These are phyloP conservation scores for Phytophthora tubulina DNA, from an alignment of 352 stramenopile genomes.

Conservation along the genomic window DNA sequence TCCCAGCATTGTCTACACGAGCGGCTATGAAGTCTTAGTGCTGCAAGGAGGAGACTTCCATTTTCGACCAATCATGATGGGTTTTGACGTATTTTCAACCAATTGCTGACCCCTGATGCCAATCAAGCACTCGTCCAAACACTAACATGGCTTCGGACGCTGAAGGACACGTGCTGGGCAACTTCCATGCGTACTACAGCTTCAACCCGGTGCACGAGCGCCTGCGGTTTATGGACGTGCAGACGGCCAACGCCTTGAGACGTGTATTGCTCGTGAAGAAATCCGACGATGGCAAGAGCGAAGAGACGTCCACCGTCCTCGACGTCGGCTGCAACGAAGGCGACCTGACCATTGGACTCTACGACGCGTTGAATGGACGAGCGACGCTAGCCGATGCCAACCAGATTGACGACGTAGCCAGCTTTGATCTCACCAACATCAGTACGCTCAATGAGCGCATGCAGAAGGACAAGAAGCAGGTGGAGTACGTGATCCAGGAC, in stretches of 20 bases:
- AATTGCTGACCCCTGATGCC: conserved; percentile 14
- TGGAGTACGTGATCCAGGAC: conserved; percentile 69
- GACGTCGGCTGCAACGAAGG: conserved; percentile 90
- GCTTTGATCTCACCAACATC: conserved; percentile 68
- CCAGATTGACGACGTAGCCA: conserved; percentile 45
- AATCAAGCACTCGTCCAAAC: conserved; percentile 11
- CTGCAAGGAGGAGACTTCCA: not conserved
- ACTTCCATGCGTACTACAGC: conserved; percentile 90
- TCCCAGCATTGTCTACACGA: conserved; percentile 33
- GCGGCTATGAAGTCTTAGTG: conserved; percentile 1
- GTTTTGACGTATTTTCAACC: conserved; percentile 16
- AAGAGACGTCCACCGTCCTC: conserved; percentile 55
- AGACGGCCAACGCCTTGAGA: conserved; percentile 52
- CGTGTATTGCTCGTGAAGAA: conserved; percentile 49
- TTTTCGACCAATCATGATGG: conserved; percentile 19
- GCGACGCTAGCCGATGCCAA: conserved; percentile 13
- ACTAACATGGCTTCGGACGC: conserved; percentile 48
- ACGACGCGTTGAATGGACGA: conserved; percentile 60
- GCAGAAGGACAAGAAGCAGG: conserved; percentile 72
- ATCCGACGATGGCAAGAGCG: not conserved
- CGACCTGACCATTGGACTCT: conserved; percentile 78
- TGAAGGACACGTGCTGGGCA: conserved; percentile 80
- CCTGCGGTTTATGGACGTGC: conserved; percentile 75
- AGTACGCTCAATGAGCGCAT: conserved; percentile 73
- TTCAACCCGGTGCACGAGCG: conserved; percentile 83